Evolutionary conservation across 768 basidiomycete genomes (phyloP).

Genomic region (Podaxis pistillaris): DNA sequence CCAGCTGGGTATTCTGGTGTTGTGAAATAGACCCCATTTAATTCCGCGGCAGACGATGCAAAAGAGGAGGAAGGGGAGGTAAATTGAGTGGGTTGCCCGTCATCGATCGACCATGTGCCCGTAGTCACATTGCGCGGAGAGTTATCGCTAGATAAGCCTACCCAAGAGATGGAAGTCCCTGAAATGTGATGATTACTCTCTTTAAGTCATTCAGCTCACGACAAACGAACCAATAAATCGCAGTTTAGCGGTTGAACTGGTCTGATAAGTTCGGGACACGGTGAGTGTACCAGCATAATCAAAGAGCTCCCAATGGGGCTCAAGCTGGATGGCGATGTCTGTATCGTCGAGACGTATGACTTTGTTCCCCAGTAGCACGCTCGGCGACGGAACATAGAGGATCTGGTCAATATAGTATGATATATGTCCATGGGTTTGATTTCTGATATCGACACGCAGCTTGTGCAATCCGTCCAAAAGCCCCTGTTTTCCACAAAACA

Average conservation of each 20-base stretch:
- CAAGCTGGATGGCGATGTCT: constrained; percentile 22
- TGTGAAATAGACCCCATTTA: constrained; percentile 25
- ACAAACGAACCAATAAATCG: constrained; percentile 23
- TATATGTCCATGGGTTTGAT: constrained; percentile 9
- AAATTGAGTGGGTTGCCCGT: constrained; percentile 17
- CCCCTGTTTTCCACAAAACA: constrained; percentile 21
- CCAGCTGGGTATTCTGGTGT: constrained; percentile 20
- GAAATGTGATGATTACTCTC: constrained; percentile 1
- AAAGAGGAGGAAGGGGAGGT: constrained; percentile 19
- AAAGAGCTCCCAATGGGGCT: constrained; percentile 22
- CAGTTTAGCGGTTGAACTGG: constrained; percentile 17
- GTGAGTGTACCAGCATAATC: constrained; percentile 8
- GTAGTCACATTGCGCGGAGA: neutral
- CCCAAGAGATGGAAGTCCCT: constrained; percentile 17
- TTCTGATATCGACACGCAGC: constrained; percentile 19
- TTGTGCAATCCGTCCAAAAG: constrained; percentile 25
- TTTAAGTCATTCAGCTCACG: constrained; percentile 10
- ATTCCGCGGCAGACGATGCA: constrained; percentile 9
- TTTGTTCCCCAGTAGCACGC: constrained; percentile 17
- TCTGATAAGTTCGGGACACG: constrained; percentile 6
- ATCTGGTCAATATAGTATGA: constrained; percentile 28
- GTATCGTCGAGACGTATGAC: constrained; percentile 19
- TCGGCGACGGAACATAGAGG: constrained; percentile 25
- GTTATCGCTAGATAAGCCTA: constrained; percentile 5
- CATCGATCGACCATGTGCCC: constrained; percentile 23